Evolutionary conservation across 495 filamentous ascomycete species (phyloP).

Genomic region (Aspergillus steynii): DNA sequence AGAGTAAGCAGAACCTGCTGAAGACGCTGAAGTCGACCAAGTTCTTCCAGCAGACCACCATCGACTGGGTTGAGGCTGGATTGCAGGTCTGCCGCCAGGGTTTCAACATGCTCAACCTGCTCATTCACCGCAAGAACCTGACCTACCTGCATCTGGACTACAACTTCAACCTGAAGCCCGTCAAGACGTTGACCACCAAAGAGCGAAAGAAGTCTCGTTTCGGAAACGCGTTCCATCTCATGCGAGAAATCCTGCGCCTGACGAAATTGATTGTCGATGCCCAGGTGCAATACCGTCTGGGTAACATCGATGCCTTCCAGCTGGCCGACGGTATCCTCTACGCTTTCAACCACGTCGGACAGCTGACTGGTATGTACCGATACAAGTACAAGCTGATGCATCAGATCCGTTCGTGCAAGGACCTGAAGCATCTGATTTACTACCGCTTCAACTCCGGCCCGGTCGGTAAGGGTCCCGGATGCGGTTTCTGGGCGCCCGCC

Average conservation of each 20-base stretch:
- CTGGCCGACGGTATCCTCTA: constrained; percentile 98
- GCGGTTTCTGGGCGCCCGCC: constrained; percentile 98
- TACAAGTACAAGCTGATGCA: constrained; percentile 99
- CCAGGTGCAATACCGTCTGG: constrained; percentile 95
- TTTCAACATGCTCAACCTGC: constrained; percentile 98
- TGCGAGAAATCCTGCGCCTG: constrained; percentile 97
- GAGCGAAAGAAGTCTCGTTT: constrained; percentile 99
- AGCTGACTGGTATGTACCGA: constrained; percentile 99
- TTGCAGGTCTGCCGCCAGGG: constrained; percentile 97
- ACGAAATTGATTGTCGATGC: constrained; percentile 99
- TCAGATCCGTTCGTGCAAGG: constrained; percentile 98
- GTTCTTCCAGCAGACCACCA: constrained; percentile 99
- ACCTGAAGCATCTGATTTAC: constrained; percentile 99
- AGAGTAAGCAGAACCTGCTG: constrained; percentile 91
- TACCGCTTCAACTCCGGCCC: constrained; percentile 98
- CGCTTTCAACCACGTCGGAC: constrained; percentile 98
- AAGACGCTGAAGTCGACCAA: constrained; percentile 91
- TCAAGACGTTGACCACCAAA: constrained; percentile 98
- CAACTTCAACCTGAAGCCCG: constrained; percentile 99
- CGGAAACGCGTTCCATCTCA: constrained; percentile 98
- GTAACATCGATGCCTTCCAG: constrained; percentile 99
- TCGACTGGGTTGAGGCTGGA: constrained; percentile 99
- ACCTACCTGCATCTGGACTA: constrained; percentile 99
- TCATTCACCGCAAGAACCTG: constrained; percentile 98
- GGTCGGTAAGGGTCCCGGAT: constrained; percentile 96